Percentiles rank a stretch among this genome's conserved stretches.
Conservation (phyloP, 805 yeast genomes). For the Metschnikowia henanensis region DNA sequence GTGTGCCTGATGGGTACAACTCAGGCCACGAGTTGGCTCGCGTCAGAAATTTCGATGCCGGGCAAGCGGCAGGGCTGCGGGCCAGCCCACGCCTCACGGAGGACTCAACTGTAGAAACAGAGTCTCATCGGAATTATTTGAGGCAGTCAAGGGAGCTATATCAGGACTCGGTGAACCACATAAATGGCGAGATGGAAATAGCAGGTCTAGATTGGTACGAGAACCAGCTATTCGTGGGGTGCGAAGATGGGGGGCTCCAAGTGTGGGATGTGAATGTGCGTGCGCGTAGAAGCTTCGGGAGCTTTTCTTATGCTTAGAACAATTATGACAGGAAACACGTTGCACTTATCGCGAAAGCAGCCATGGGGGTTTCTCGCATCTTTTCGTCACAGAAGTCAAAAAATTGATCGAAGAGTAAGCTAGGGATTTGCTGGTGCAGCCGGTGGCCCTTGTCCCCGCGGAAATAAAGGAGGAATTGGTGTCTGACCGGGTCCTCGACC, state of each 20-base stretch:
- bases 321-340: too few species aligned
- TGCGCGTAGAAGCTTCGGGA: conserved; percentile 61
- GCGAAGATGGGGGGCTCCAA: conserved; percentile 61
- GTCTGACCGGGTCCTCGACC: too few species aligned
- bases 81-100: background rate
- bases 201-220: conserved; percentile 40
- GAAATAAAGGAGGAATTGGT: too few species aligned
- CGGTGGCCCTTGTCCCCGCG: too few species aligned
- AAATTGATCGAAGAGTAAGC: too few species aligned
- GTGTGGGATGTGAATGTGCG: conserved; percentile 69
- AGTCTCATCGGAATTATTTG: background rate
- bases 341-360: too few species aligned
- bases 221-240: conserved; percentile 36
- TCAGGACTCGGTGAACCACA: conserved; percentile 32
- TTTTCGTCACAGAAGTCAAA: too few species aligned
- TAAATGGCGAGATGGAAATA: conserved; percentile 45
- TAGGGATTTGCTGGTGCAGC: background rate
- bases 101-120: background rate
- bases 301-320: conserved; percentile 42
- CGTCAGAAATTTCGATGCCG: background rate
- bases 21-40: too few species aligned
- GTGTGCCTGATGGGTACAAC: background rate
- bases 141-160: conserved; percentile 27
- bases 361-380: too few species aligned
- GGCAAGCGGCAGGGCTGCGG: background rate